Percentiles rank a stretch among this genome's conserved stretches.
Conservation (phyloP, 1,139 yeast species). For the Blastobotrys apis region DNA sequence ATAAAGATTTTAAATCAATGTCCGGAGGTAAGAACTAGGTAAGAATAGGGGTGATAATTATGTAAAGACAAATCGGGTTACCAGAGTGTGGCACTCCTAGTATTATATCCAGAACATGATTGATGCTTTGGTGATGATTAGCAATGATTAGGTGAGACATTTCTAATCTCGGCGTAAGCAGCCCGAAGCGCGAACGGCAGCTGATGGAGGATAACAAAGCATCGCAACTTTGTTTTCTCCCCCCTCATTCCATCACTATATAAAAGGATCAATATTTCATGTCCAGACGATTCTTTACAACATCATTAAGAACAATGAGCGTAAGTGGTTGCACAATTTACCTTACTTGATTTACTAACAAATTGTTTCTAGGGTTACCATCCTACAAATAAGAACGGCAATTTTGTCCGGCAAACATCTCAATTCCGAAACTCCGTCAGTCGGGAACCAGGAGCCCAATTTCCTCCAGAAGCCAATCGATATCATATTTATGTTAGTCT, state of each 20-base stretch:
- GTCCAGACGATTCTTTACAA: neutral
- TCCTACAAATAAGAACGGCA: slow-evolving; percentile 11
- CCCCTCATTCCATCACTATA: too few species aligned
- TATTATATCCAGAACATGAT: too few species aligned
- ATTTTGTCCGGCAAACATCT: slow-evolving; percentile 16
- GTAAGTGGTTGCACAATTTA: neutral
- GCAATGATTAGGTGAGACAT: too few species aligned
- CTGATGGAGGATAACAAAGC: neutral
- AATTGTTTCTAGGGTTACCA: neutral
- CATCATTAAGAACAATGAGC: neutral
- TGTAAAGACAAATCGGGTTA: too few species aligned
- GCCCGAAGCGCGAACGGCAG: neutral
- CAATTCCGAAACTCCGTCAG: slow-evolving; percentile 60
- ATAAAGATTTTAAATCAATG: too few species aligned
- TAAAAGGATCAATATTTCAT: neutral
- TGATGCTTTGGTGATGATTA: too few species aligned
- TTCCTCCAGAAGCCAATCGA: slow-evolving; percentile 70
- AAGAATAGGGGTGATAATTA: too few species aligned
- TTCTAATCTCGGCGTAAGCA: too few species aligned
- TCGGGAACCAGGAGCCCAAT: slow-evolving; percentile 53
- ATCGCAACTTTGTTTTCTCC: too few species aligned
- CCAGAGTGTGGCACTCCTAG: too few species aligned
- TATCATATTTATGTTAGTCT: slow-evolving; percentile 83
- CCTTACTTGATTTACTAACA: neutral
- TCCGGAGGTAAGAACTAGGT: too few species aligned